phyloP scores from a whole-genome alignment of 306 rosid species.

The Canavalia ensiformis region DNA sequence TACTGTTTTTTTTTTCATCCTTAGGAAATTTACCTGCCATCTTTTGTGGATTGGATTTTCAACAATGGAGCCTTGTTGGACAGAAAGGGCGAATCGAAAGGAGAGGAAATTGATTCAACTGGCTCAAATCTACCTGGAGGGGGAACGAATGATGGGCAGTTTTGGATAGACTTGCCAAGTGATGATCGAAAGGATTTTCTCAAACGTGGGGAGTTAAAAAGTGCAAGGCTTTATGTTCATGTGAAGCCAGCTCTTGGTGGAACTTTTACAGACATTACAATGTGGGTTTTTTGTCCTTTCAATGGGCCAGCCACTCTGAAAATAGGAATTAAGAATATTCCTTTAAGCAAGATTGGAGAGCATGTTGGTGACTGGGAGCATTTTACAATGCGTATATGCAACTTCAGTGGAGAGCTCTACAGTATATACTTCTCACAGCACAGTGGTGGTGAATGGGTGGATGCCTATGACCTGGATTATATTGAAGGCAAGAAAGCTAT shows the following conservation, averaged over 20 bases:
- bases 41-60: conserved; percentile 91
- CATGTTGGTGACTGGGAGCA: conserved; percentile 99
- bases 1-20: conserved; percentile 88
- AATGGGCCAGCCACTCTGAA: conserved; percentile 87
- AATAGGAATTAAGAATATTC: conserved; percentile 60
- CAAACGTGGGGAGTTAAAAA: conserved; percentile 67
- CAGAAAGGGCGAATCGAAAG: conserved; percentile 52
- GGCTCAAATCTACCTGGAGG: conserved; percentile 85
- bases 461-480: conserved; percentile 49
- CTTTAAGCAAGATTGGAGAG: conserved; percentile 70
- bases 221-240: conserved; percentile 82
- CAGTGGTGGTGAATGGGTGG: conserved; percentile 61
- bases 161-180: conserved; percentile 86
- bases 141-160: conserved; percentile 67
- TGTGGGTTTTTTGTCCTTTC: conserved; percentile 97
- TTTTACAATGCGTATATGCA: conserved; percentile 67
- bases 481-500: conserved; percentile 53
- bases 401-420: conserved; percentile 56
- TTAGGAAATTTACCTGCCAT: conserved; percentile 79
- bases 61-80: conserved; percentile 69
- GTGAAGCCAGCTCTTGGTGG: conserved; percentile 94
- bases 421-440: conserved; percentile 59
- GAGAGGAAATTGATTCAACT: conserved; percentile 63
- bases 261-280: conserved; percentile 79
- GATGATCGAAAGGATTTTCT: conserved; percentile 56